Base-by-base conservation (phyloP, 768 basidiomycete genomes). In the Tulasnella sp. region DNA sequence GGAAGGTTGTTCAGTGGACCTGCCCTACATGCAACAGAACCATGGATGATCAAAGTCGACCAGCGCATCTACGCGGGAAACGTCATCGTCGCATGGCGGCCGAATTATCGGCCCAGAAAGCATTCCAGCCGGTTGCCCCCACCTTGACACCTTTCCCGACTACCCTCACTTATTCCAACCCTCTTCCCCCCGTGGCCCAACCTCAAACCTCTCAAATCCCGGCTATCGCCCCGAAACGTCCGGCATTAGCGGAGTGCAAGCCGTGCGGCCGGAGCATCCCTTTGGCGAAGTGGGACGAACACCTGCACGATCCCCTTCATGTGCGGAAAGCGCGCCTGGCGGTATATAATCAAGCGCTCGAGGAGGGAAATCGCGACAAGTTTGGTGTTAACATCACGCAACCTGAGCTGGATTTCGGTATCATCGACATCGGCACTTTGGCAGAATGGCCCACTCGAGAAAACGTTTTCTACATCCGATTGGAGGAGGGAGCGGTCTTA, bases 351-450 rank as follows among this genome's bases (percentile, higher is more conserved):
- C 8, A 46, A 22, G 44, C 76, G 6, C 76, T 76, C 37, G 76
- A 76, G 28, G 77, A 78, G 24, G 60, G 77, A n/a, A 60, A 41
- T 22, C 50, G 60, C 20, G 77, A 78, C 60, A 78, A 78, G 69
- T 78, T 44, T 42, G 60, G 77, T 28, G 69, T 78, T n/a, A 44
- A 37, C n/a, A 42, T 78, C 48, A 78, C 28, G 42, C 48, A 64
- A 31, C 41, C 34, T 18, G 40, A 42, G 12, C 58, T 78, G 31
- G 64, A 78, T 69, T 78, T 78, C 34, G 77, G 77, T 18, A 42
- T 78, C 40, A 64, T 78, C 31, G 77, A 78, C 12, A 37, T 72
- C 22, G 41, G 44, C 31, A 78, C n/a, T 4, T 40, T 78, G 20
- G 22, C 20, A 16, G 54, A 24, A 24, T 31, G 60, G 44, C 69